Evolutionary conservation across 2,329 filamentous ascomycete genomes (phyloP).

Genomic region (Fusarium keratoplasticum): DNA sequence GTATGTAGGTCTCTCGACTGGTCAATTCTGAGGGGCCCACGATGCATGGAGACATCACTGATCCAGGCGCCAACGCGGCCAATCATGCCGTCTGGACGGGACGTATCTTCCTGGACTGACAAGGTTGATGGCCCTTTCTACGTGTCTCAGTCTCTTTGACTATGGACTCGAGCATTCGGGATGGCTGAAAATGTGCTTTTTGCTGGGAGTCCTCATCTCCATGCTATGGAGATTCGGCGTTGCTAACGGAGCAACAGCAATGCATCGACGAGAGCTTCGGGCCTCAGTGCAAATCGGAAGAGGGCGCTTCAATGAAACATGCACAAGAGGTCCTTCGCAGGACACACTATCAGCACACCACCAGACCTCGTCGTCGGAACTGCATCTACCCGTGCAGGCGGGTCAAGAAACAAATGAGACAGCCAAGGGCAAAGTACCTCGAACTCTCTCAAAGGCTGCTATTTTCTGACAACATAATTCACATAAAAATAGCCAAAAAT

Average conservation of each 20-base stretch:
- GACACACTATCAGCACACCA: background rate
- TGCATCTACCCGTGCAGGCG: constrained; percentile 2
- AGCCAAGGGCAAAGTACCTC: background rate
- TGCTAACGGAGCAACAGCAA: background rate
- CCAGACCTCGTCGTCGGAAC: background rate
- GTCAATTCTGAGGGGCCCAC: constrained; percentile 36
- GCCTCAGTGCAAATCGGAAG: background rate
- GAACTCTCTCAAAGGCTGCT: background rate
- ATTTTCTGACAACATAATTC: background rate
- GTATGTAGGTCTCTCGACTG: constrained; percentile 46
- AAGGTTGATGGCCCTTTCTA: constrained; percentile 33
- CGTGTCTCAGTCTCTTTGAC: constrained; percentile 25
- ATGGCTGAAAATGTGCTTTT: constrained; percentile 11
- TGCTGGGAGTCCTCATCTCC: background rate
- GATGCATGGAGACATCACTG: constrained; percentile 43
- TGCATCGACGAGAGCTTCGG: background rate
- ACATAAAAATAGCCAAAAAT: background rate
- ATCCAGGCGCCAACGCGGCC: constrained; percentile 50
- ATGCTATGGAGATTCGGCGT: background rate
- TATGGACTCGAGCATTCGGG: constrained; percentile 6
- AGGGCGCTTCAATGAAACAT: background rate
- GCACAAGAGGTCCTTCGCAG: background rate
- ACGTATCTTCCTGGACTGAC: constrained; percentile 30
- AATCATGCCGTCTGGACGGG: constrained; percentile 44
- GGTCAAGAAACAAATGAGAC: background rate